These are phyloP conservation scores for Chrysosporium keratinophilum DNA, from an alignment of 2,329 filamentous ascomycete genomes.

Conservation along the genomic window DNA sequence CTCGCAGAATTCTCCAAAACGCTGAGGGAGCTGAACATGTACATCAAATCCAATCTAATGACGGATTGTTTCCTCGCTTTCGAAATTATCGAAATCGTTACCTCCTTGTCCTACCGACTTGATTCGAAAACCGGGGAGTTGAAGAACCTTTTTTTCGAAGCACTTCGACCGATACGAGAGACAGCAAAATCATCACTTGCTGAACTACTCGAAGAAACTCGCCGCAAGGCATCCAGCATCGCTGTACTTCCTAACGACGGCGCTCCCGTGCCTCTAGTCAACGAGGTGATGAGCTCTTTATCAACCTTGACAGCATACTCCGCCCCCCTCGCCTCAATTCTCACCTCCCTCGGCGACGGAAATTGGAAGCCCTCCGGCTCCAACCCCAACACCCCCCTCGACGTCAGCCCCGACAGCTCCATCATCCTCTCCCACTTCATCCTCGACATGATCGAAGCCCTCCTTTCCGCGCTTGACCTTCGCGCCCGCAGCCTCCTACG, in stretches of 20 bases:
- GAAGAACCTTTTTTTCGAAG: conserved; percentile 70
- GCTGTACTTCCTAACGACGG: conserved; percentile 66
- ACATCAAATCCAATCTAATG: conserved; percentile 73
- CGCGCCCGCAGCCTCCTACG: conserved; percentile 65
- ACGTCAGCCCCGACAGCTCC: conserved; percentile 77
- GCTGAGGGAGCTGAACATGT: conserved; percentile 74
- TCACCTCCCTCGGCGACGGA: conserved; percentile 84
- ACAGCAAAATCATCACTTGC: conserved; percentile 79
- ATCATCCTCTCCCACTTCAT: conserved; percentile 86
- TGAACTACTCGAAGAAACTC: conserved; percentile 74
- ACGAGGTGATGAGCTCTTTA: conserved; percentile 75
- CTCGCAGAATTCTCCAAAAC: conserved; percentile 77
- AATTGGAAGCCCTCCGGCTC: conserved; percentile 63
- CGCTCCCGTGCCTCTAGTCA: conserved; percentile 63
- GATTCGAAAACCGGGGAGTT: conserved; percentile 77
- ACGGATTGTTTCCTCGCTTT: conserved; percentile 94
- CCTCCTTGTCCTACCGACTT: conserved; percentile 64
- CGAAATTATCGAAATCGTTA: conserved; percentile 86
- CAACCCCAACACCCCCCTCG: conserved; percentile 62
- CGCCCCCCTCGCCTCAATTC: conserved; percentile 73
- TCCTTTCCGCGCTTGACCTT: conserved; percentile 64
- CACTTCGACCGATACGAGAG: conserved; percentile 78
- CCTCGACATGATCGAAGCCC: conserved; percentile 71
- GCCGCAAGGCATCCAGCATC: conserved; percentile 55
- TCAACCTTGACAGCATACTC: conserved; percentile 81